Percentiles rank a stretch among this genome's conserved stretches.
Conservation (phyloP, 83 land plant species). For the Picea abies region DNA sequence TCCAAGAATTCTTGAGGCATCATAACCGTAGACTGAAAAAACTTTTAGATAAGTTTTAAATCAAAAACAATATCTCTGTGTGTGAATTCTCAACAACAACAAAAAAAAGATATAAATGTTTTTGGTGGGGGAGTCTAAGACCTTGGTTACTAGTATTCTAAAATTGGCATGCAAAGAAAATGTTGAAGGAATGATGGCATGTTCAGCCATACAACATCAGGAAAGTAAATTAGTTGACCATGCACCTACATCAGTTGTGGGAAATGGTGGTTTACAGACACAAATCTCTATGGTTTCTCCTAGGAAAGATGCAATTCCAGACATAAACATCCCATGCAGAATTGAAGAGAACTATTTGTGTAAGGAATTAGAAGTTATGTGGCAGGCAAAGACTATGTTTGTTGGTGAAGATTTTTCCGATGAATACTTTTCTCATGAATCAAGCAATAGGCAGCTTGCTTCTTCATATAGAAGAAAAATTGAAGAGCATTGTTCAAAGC, state of each 20-base stretch:
- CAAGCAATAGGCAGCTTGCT: background rate
- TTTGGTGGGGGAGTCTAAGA: conserved; percentile 11
- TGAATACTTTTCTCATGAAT: background rate
- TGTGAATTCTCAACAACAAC: background rate
- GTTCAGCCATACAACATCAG: too few species aligned
- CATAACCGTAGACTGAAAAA: too few species aligned
- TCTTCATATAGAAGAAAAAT: background rate
- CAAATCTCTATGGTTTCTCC: too few species aligned
- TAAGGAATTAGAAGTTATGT: too few species aligned
- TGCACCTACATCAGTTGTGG: too few species aligned
- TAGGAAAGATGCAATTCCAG: too few species aligned
- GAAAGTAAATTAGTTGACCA: too few species aligned
- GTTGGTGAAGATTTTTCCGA: background rate
- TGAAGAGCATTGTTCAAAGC: conserved; percentile 1
- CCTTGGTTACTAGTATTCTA: conserved; percentile 1
- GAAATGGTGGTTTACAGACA: too few species aligned
- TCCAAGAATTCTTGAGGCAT: too few species aligned
- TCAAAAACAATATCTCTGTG: background rate
- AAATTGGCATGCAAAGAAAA: background rate
- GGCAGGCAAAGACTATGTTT: background rate
- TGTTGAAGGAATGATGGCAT: background rate
- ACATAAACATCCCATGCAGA: conserved; percentile 9
- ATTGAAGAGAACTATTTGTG: background rate
- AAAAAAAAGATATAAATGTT: background rate
- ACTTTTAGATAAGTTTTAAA: too few species aligned